phyloP scores from a whole-genome alignment of 352 stramenopile species.

The Globisporangium mamillatum region DNA sequence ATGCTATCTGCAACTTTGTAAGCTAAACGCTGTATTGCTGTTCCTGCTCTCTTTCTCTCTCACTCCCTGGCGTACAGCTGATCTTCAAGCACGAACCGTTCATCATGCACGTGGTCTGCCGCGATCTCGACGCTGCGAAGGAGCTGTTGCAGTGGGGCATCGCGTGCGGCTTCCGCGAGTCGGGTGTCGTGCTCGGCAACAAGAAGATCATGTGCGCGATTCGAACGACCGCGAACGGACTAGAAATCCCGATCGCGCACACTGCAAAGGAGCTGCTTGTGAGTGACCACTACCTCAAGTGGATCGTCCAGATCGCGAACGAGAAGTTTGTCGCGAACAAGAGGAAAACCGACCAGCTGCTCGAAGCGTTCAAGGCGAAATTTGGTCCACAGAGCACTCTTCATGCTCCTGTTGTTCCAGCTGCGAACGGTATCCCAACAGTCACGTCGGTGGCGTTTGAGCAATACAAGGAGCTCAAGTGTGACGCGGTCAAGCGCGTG shows the following conservation, averaged over 20 bases:
- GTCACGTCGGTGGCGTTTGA: conserved; percentile 16
- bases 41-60: background rate
- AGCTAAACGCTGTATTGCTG: background rate
- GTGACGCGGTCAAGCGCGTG: conserved; percentile 44
- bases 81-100: conserved; percentile 92
- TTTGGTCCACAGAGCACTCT: conserved; percentile 20
- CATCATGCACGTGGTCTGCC: conserved; percentile 91
- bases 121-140: conserved; percentile 74
- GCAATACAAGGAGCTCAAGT: conserved; percentile 16
- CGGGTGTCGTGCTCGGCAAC: conserved; percentile 84
- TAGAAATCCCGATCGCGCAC: conserved; percentile 85
- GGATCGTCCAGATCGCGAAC: conserved; percentile 80
- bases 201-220: conserved; percentile 91
- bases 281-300: conserved; percentile 62
- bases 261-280: conserved; percentile 50
- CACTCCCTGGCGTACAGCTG: conserved; percentile 26
- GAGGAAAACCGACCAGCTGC: conserved; percentile 67
- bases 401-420: background rate
- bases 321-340: conserved; percentile 84
- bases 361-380: conserved; percentile 46
- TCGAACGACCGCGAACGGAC: conserved; percentile 79
- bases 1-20: too few species aligned
- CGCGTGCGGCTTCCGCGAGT: conserved; percentile 84
- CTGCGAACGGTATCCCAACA: background rate
- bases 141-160: conserved; percentile 82